phyloP scores from a whole-genome alignment of 768 basidiomycete genomes.

The Hemileccinum rubropunctum region DNA sequence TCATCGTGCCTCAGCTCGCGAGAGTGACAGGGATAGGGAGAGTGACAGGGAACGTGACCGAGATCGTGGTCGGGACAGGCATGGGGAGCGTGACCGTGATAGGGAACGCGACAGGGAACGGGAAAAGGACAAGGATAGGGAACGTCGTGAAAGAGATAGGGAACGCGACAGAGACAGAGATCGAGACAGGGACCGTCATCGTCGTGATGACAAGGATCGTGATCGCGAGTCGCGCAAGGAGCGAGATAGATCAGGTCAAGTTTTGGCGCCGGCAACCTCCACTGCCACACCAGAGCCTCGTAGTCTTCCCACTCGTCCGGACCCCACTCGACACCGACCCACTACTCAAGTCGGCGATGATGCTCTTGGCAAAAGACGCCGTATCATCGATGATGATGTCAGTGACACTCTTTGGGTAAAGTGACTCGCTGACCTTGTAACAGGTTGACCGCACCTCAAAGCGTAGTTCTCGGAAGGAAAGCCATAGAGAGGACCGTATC shows the following conservation, averaged over 20 bases:
- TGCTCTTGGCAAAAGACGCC: constrained; percentile 67
- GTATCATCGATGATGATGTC: constrained; percentile 73
- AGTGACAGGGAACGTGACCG: constrained; percentile 47
- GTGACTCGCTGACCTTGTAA: constrained; percentile 11
- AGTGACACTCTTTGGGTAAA: constrained; percentile 23
- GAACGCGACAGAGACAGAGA: constrained; percentile 51
- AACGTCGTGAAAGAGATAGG: constrained; percentile 40
- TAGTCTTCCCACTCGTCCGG: constrained; percentile 56
- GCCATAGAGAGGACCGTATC: constrained; percentile 71
- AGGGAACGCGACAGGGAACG: constrained; percentile 42
- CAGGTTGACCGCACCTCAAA: constrained; percentile 77
- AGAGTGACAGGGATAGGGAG: constrained; percentile 40
- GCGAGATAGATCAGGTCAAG: constrained; percentile 43
- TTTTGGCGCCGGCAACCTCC: constrained; percentile 30
- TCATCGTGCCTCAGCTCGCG: constrained; percentile 36
- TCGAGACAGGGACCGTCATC: constrained; percentile 44
- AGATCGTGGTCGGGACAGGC: constrained; percentile 45
- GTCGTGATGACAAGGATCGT: constrained; percentile 61
- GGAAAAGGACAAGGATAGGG: constrained; percentile 40
- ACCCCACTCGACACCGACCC: constrained; percentile 53
- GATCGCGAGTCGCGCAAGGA: constrained; percentile 64
- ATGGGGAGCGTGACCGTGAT: constrained; percentile 48
- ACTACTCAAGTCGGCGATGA: constrained; percentile 53
- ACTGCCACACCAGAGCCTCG: constrained; percentile 48
- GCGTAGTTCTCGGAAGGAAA: constrained; percentile 75